A percentile compares a stretch with the other conserved stretches of the same genome.
phyloP scores from a whole-genome alignment of 2,329 filamentous ascomycete genomes.

The Tothia fuscella region DNA sequence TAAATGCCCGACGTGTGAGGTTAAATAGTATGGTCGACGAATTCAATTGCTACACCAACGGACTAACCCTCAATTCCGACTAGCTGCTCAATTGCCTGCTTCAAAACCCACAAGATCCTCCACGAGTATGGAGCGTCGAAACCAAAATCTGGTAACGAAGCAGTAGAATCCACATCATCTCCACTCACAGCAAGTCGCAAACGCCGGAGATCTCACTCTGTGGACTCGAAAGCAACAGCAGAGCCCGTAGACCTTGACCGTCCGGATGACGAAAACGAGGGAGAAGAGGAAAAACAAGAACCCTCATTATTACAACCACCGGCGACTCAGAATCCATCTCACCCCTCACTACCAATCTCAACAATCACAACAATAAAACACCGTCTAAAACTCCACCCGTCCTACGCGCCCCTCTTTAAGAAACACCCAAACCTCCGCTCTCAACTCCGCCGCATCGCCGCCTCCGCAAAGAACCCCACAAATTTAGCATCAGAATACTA shows the following conservation, averaged over 20 bases:
- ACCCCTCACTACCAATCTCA: too few relatives aligned
- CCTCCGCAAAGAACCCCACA: slow-evolving; percentile 24
- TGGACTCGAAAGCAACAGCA: neutral
- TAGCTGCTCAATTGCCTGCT: slow-evolving; percentile 28
- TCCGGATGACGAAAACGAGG: slow-evolving; percentile 14
- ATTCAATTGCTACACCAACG: neutral
- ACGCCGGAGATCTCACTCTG: neutral
- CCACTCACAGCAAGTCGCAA: neutral
- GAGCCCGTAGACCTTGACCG: slow-evolving; percentile 4
- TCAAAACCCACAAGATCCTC: slow-evolving; percentile 23
- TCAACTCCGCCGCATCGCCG: slow-evolving; percentile 24
- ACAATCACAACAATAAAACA: too few relatives aligned
- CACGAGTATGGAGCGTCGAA: slow-evolving; percentile 17
- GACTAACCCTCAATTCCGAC: neutral
- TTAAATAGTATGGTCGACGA: slow-evolving; percentile 29
- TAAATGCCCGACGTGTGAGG: slow-evolving; percentile 36
- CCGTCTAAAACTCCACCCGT: slow-evolving; percentile 13
- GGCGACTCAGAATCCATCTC: too few relatives aligned
- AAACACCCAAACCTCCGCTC: slow-evolving; percentile 22
- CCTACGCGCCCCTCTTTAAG: slow-evolving; percentile 21
- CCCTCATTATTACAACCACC: too few relatives aligned
- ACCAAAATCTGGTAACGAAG: neutral
- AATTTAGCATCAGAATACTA: slow-evolving; percentile 14
- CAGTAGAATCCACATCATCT: neutral
- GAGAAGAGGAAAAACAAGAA: neutral